Percentiles rank a stretch among this genome's conserved stretches.
Evolutionary conservation across 352 stramenopile species (phyloP).

Genomic region (Peronospora tabacina): DNA sequence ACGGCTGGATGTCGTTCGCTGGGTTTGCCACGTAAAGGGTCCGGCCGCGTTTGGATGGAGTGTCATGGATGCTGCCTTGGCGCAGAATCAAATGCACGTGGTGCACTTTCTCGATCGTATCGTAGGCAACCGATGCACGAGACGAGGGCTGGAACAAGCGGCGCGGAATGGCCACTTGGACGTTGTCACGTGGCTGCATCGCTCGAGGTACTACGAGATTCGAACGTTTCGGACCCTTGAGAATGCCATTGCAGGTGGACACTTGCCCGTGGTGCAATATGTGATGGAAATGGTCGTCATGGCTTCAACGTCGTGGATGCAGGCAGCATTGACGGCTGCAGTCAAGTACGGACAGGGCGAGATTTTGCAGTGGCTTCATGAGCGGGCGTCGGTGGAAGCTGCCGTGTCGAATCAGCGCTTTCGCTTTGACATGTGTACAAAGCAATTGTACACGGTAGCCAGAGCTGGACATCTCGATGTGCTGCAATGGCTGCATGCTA

Average conservation of each 20-base stretch:
- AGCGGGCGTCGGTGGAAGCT: conserved; percentile 11
- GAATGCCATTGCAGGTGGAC: conserved; percentile 33
- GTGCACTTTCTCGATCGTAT: conserved; percentile 29
- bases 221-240: conserved; percentile 30
- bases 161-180: conserved; percentile 28
- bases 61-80: conserved; percentile 39
- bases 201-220: conserved; percentile 33
- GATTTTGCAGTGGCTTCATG: conserved; percentile 35
- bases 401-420: conserved; percentile 17
- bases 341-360: conserved; percentile 20
- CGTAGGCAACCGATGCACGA: conserved; percentile 35
- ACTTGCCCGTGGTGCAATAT: conserved; percentile 35
- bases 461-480: conserved; percentile 24
- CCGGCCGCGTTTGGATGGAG: conserved; percentile 35
- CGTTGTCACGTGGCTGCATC: conserved; percentile 33
- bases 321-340: conserved; percentile 25
- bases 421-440: conserved; percentile 25
- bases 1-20: conserved; percentile 31
- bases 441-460: conserved; percentile 23
- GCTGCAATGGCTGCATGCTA: conserved; percentile 27
- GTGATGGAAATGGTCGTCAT: conserved; percentile 32
- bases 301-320: conserved; percentile 30
- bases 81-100: conserved; percentile 34
- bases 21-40: conserved; percentile 35
- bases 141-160: conserved; percentile 32